Evolutionary conservation across 192 early-diverging fungal species (phyloP), one percentile per base, ranked within the genome.

Genomic region (Linnemannia exigua): DNA sequence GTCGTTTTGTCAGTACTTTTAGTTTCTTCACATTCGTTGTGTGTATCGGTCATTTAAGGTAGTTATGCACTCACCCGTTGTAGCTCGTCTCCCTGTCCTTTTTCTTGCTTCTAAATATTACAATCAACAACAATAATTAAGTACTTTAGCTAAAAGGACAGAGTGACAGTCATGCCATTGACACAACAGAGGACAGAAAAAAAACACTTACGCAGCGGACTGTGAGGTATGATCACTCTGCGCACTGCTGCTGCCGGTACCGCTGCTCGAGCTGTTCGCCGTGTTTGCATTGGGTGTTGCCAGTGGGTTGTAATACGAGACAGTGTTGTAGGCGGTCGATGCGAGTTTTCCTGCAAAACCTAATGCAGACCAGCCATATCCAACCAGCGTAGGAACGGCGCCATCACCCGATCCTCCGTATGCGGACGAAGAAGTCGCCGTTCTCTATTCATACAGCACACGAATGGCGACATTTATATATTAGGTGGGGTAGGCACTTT

Each of bases 351-450:
- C 84, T 25, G 75, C 84, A 8, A 86, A 20, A 16, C 74, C 74
- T 12, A 86, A n/a, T 2, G 84, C 84, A 11, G 84, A 86, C 84
- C 78, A 80, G 11, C 84, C 84, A 48, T 86, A 86, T 25, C 51
- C 63, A 9, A 86, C 12, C 1, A 80, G 28, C 17, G 84, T 77
- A 7, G 84, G 75, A 0, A 77, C 69, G 0, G 74, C 74, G 2
- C 84, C 84, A 63, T 70, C 66, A 2, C 61, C 78, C 0, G 77
- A 31, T 20, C 31, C 67, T 16, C 74, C 72, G 71, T 86, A 86
- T 2, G 84, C 84, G 1, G 84, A 79, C 0, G 77, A 86, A 1
- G 79, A 25, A 1, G 74, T 58, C 0, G 77, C 14, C 14, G 68
- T 85, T 79, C 50, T 70, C 82, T 85, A 54, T 63, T n/a, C 0